Conservation (phyloP, 371 early-diverging fungal species). For the Capillidium rhysosporum region DNA sequence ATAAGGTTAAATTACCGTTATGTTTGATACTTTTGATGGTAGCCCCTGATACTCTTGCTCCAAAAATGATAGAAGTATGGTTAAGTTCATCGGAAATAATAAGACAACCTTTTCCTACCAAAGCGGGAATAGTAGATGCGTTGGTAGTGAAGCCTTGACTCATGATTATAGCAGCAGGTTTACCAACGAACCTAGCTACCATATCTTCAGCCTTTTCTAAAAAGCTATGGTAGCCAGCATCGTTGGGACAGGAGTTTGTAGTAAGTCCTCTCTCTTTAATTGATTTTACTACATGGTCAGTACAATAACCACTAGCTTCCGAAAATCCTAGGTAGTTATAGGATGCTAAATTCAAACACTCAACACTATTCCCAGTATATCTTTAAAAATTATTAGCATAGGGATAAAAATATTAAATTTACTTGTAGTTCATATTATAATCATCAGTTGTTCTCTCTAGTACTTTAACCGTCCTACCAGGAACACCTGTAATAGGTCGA, state of each 20-base stretch:
- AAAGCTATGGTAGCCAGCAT: slow-evolving; percentile 41
- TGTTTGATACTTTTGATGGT: slow-evolving; percentile 92
- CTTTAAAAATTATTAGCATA: slow-evolving; percentile 4
- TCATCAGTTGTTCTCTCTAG: slow-evolving; percentile 70
- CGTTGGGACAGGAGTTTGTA: slow-evolving; percentile 41
- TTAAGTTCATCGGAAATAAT: slow-evolving; percentile 97
- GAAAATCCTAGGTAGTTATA: slow-evolving; percentile 99
- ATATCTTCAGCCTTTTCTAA: slow-evolving; percentile 68
- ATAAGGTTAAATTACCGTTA: slow-evolving; percentile 25
- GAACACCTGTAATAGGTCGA: slow-evolving; percentile 89
- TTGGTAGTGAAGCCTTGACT: slow-evolving; percentile 99
- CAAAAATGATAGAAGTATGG: slow-evolving; percentile 93
- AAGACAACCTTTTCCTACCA: slow-evolving; percentile 79
- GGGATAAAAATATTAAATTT: slow-evolving; percentile 7
- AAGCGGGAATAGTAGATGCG: slow-evolving; percentile 83
- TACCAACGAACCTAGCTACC: slow-evolving; percentile 90
- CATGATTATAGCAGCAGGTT: slow-evolving; percentile 86
- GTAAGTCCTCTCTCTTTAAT: slow-evolving; percentile 39
- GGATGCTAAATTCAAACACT: slow-evolving; percentile 86
- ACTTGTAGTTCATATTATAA: slow-evolving; percentile 64
- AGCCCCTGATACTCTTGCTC: slow-evolving; percentile 86
- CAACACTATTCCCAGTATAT: slow-evolving; percentile 61
- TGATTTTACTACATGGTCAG: slow-evolving; percentile 69
- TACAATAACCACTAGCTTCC: slow-evolving; percentile 69
- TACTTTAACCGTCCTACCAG: slow-evolving; percentile 73